These are phyloP conservation scores for Diophrys appendiculata DNA, from an alignment of 73 alveolate genomes.

Conservation along the genomic window DNA sequence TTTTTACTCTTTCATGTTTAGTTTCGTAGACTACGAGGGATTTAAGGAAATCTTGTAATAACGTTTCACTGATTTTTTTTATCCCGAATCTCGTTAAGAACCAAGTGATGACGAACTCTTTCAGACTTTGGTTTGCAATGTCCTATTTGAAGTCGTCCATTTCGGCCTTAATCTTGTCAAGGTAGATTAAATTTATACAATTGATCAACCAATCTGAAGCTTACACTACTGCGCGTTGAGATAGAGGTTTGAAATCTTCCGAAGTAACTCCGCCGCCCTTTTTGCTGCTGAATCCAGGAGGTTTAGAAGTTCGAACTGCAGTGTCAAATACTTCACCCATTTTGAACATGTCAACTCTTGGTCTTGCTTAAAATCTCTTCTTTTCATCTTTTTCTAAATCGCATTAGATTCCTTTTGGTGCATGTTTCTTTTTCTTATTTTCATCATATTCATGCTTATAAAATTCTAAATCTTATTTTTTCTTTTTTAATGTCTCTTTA, in stretches of 20 bases:
- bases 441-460: constrained; percentile 3
- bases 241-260: constrained; percentile 25
- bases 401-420: constrained; percentile 9
- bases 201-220: constrained; percentile 34
- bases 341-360: constrained; percentile 21
- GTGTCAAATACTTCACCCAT: constrained; percentile 24
- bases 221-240: constrained; percentile 28
- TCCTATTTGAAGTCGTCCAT: constrained; percentile 53
- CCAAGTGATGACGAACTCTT: constrained; percentile 54
- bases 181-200: constrained; percentile 28
- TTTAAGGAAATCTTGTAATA: constrained; percentile 41
- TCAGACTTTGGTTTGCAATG: constrained; percentile 14
- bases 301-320: constrained; percentile 5
- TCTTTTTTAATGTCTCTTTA: constrained; percentile 18
- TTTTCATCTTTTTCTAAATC: constrained; percentile 43
- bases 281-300: too few relatives aligned
- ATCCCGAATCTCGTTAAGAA: constrained; percentile 48
- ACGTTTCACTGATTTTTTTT: constrained; percentile 42
- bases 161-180: constrained; percentile 49
- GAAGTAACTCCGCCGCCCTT: too few relatives aligned
- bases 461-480: constrained; percentile 24
- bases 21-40: constrained; percentile 27
- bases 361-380: constrained; percentile 40
- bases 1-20: constrained; percentile 49
- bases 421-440: constrained; percentile 10